phyloP scores from a whole-genome alignment of 176 grass and related monocot genomes.

The Raddia guianensis region DNA sequence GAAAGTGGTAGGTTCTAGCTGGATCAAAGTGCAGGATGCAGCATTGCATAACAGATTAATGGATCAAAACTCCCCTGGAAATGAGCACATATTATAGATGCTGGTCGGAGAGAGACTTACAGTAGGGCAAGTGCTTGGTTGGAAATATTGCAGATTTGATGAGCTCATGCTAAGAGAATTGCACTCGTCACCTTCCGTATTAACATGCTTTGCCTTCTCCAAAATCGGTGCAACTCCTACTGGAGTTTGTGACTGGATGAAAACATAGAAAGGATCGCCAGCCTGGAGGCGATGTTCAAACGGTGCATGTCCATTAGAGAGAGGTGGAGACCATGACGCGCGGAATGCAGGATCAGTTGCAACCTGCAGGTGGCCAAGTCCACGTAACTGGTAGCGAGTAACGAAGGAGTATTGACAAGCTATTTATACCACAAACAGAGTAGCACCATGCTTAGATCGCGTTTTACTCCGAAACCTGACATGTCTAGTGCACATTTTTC shows the following conservation, averaged over 20 bases:
- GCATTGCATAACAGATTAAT: slow-evolving; percentile 39
- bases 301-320: neutral
- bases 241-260: neutral
- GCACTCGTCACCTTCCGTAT: neutral
- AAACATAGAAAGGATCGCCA: neutral
- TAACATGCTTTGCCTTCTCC: slow-evolving; percentile 7
- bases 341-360: slow-evolving; percentile 18
- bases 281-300: neutral
- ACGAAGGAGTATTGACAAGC: neutral
- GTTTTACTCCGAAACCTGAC: neutral
- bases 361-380: neutral
- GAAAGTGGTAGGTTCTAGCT: slow-evolving; percentile 66
- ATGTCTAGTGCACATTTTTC: slow-evolving; percentile 21
- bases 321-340: slow-evolving; percentile 2
- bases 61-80: slow-evolving; percentile 39
- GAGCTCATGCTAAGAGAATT: slow-evolving; percentile 1
- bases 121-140: neutral
- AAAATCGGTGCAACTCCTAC: slow-evolving; percentile 1
- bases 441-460: neutral
- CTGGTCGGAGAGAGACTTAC: slow-evolving; percentile 16
- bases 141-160: slow-evolving; percentile 12
- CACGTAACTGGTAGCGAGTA: neutral
- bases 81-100: slow-evolving; percentile 42
- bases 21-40: slow-evolving; percentile 58
- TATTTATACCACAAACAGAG: neutral